Percentiles rank a stretch among this genome's conserved stretches.
Evolutionary conservation across 768 basidiomycete genomes (phyloP).

Genomic region (Amanita muscaria): DNA sequence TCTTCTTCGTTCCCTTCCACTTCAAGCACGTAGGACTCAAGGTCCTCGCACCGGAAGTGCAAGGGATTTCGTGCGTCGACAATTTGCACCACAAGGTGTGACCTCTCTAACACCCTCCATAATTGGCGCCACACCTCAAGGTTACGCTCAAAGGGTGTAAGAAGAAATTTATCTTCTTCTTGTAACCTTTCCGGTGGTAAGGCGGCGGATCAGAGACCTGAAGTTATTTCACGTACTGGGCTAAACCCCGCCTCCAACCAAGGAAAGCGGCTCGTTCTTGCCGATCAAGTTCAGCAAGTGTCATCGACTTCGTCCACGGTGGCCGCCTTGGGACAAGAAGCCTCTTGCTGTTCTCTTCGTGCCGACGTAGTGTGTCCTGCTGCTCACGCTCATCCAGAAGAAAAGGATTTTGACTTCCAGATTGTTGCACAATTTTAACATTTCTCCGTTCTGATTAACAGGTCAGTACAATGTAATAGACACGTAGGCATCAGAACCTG

Average conservation of each 20-base stretch:
- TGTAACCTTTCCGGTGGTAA: constrained; percentile 52
- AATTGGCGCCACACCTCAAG: constrained; percentile 98
- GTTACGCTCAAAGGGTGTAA: constrained; percentile 96
- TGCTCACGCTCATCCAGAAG: constrained; percentile 81
- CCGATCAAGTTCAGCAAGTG: constrained; percentile 68
- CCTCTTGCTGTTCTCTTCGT: constrained; percentile 61
- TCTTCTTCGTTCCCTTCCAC: constrained; percentile 80
- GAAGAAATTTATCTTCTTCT: constrained; percentile 77
- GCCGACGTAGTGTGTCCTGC: constrained; percentile 59
- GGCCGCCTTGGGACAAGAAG: constrained; percentile 88
- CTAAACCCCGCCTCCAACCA: constrained; percentile 87
- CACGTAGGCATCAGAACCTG: constrained; percentile 42
- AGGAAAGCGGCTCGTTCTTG: constrained; percentile 88
- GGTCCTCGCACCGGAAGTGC: constrained; percentile 84
- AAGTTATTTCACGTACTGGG: constrained; percentile 52
- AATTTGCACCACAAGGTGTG: constrained; percentile 91
- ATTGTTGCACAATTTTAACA: constrained; percentile 65
- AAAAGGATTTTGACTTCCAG: constrained; percentile 71
- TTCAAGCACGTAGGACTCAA: constrained; percentile 79
- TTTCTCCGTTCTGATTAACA: constrained; percentile 57
- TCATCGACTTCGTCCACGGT: constrained; percentile 79
- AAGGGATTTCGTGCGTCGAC: constrained; percentile 95
- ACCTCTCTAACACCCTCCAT: constrained; percentile 94
- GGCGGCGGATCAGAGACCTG: not conserved
- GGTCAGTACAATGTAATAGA: not conserved